phyloP scores from a whole-genome alignment of 2,329 filamentous ascomycete species.

The Ascochyta pisi region DNA sequence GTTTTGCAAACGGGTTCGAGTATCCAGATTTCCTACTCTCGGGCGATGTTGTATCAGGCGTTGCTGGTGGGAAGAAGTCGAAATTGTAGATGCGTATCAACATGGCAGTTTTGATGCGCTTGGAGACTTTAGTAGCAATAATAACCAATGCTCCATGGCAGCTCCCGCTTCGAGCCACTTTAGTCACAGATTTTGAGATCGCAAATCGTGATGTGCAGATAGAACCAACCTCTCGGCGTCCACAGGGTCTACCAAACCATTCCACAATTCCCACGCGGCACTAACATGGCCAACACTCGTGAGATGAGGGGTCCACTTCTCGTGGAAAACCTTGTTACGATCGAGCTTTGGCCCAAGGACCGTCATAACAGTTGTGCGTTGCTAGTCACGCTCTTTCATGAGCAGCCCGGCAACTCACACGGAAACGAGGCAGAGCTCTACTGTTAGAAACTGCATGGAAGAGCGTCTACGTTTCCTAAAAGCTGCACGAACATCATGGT shows the following conservation, averaged over 20 bases:
- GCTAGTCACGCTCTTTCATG: not conserved
- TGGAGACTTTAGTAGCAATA: not conserved
- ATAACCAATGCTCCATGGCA: not conserved
- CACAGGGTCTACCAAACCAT: not conserved
- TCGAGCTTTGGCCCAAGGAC: no score
- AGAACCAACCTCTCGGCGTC: not conserved
- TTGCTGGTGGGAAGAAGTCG: conserved; percentile 63
- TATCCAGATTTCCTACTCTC: conserved; percentile 68
- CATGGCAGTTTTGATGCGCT: not conserved
- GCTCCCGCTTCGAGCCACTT: not conserved
- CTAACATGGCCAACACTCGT: not conserved
- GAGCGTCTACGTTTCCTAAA: no score
- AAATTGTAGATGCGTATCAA: conserved; percentile 54
- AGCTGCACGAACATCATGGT: no score
- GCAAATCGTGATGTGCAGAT: not conserved
- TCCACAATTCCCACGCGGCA: not conserved
- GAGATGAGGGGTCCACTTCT: not conserved
- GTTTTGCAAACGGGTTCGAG: conserved; percentile 49
- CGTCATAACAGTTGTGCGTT: not conserved
- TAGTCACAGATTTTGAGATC: not conserved
- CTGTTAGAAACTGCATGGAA: not conserved
- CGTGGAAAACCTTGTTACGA: not conserved
- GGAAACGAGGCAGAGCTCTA: not conserved
- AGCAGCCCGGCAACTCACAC: not conserved
- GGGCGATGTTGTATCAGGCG: conserved; percentile 61